Evolutionary conservation across 306 rosid genomes (phyloP).

Genomic region (Hippophae tibetana): DNA sequence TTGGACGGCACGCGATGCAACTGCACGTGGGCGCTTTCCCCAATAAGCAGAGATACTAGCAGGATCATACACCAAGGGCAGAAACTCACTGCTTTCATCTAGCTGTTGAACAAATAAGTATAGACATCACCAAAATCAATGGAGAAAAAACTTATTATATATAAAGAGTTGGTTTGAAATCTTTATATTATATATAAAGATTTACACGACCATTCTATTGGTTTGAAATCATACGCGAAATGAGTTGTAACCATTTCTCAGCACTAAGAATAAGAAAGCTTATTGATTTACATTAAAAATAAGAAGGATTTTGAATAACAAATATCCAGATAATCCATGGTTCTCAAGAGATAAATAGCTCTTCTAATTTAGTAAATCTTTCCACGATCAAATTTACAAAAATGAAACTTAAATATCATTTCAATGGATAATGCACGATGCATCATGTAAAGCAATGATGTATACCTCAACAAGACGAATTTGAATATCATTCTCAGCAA

Average conservation of each 20-base stretch:
- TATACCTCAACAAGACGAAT: conserved; percentile 90
- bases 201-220: no score
- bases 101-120: conserved; percentile 34
- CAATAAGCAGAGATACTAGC: conserved; percentile 80
- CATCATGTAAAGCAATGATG: background rate
- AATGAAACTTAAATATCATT: conserved; percentile 5
- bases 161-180: no score
- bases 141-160: no score
- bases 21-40: conserved; percentile 95
- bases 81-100: conserved; percentile 87
- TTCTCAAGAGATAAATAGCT: no score
- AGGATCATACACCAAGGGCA: conserved; percentile 88
- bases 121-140: conserved; percentile 1
- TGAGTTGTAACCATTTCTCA: no score
- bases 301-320: no score
- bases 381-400: background rate
- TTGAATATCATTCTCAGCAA: conserved; percentile 76
- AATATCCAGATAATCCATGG: no score
- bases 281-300: background rate
- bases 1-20: conserved; percentile 77
- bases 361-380: background rate
- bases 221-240: no score
- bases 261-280: background rate
- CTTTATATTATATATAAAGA: no score
- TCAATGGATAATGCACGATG: background rate